Evolutionary conservation across 2,329 filamentous ascomycete species (phyloP).

Genomic region (Ilyonectria mors-panacis): DNA sequence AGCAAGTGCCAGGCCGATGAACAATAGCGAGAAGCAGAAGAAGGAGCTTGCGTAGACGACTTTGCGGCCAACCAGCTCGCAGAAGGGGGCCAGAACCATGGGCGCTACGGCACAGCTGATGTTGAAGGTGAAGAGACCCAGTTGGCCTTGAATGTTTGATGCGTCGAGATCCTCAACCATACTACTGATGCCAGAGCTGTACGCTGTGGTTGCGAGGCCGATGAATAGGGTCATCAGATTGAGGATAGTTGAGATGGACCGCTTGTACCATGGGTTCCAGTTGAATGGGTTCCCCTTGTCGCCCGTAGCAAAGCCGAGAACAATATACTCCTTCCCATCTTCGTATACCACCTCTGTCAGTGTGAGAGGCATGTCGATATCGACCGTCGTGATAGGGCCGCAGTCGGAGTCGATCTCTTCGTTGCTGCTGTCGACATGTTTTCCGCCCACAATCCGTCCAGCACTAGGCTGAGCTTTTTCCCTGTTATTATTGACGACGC

Average conservation of each 20-base stretch:
- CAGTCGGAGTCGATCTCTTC: conserved; percentile 35
- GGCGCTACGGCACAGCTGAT: conserved; percentile 42
- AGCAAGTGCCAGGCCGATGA: conserved; percentile 40
- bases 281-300: conserved; percentile 44
- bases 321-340: conserved; percentile 40
- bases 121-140: conserved; percentile 43
- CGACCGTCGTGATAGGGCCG: conserved; percentile 39
- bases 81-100: conserved; percentile 40
- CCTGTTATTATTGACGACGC: conserved; percentile 33
- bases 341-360: conserved; percentile 37
- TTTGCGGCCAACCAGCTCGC: conserved; percentile 41
- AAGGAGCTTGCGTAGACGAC: conserved; percentile 39
- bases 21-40: conserved; percentile 40
- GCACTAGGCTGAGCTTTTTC: conserved; percentile 26
- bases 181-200: conserved; percentile 40
- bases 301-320: conserved; percentile 39
- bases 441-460: conserved; percentile 40
- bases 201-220: conserved; percentile 40
- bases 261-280: conserved; percentile 45
- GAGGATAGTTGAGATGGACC: conserved; percentile 41
- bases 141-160: conserved; percentile 38
- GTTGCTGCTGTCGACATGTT: conserved; percentile 37
- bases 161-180: conserved; percentile 37
- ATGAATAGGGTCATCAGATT: conserved; percentile 44
- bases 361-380: conserved; percentile 41